phyloP scores from a whole-genome alignment of 2,329 filamentous ascomycete genomes.

The Aspergillus vadensis region DNA sequence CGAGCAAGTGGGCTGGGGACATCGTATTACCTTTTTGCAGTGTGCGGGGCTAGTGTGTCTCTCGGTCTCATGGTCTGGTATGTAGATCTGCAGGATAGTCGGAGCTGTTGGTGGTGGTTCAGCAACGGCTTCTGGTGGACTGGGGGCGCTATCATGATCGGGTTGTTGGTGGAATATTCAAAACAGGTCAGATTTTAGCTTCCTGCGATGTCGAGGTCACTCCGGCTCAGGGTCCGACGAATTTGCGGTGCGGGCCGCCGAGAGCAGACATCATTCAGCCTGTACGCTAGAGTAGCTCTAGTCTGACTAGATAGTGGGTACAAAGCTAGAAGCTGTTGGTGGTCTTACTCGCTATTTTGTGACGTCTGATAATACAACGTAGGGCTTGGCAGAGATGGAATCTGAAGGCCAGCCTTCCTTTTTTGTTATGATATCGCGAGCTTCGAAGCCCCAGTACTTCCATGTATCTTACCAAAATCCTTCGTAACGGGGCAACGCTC shows the following conservation, averaged over 20 bases:
- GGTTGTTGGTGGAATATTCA: background rate
- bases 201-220: too few relatives aligned
- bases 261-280: too few relatives aligned
- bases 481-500: background rate
- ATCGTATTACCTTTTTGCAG: background rate
- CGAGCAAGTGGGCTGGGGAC: background rate
- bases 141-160: background rate
- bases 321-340: too few relatives aligned
- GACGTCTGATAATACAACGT: too few relatives aligned
- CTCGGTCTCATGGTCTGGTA: background rate
- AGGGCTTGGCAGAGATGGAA: too few relatives aligned
- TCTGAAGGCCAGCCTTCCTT: too few relatives aligned
- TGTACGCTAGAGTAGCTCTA: too few relatives aligned
- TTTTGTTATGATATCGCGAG: background rate
- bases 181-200: background rate
- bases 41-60: background rate
- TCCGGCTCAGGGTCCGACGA: background rate
- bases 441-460: background rate
- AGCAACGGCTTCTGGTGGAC: slow-evolving; percentile 9
- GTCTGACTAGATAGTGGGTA: too few relatives aligned
- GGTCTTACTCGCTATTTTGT: too few relatives aligned
- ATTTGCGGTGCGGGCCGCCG: background rate
- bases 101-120: slow-evolving; percentile 11
- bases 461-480: background rate
- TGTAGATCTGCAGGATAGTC: background rate